These are phyloP conservation scores for Limtongia smithiae DNA, from an alignment of 805 yeast genomes.

Conservation along the genomic window DNA sequence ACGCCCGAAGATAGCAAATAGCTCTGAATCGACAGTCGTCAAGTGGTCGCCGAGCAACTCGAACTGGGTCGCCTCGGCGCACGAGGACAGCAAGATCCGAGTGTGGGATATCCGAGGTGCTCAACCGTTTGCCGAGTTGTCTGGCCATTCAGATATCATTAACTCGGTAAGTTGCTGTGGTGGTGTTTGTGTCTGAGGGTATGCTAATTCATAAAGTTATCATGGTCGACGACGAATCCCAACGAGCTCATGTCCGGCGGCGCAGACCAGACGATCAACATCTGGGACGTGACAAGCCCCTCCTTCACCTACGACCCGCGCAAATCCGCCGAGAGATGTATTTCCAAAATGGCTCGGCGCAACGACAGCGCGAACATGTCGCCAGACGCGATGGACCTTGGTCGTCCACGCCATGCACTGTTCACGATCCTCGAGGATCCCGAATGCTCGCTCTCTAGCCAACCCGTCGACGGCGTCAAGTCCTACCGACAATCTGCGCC, in stretches of 20 bases:
- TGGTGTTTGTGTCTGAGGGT: neutral
- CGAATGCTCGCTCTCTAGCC: constrained; percentile 4
- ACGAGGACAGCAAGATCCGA: constrained; percentile 52
- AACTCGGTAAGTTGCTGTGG: constrained; percentile 58
- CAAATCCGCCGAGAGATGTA: constrained; percentile 20
- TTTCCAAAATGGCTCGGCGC: constrained; percentile 12
- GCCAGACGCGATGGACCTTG: constrained; percentile 9
- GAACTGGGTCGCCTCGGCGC: constrained; percentile 62
- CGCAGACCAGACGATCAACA: constrained; percentile 61
- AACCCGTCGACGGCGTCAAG: constrained; percentile 13
- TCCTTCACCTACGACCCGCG: constrained; percentile 16
- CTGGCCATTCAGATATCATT: constrained; percentile 55
- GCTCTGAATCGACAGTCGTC: constrained; percentile 42
- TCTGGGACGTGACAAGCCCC: constrained; percentile 52
- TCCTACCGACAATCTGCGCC: constrained; percentile 17
- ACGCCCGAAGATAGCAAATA: constrained; percentile 43
- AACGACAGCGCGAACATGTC: constrained; percentile 7
- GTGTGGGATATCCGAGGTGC: constrained; percentile 73
- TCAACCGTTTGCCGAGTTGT: constrained; percentile 49
- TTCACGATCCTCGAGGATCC: constrained; percentile 25
- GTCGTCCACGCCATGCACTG: constrained; percentile 16
- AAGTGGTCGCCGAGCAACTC: constrained; percentile 64
- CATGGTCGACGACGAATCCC: constrained; percentile 36
- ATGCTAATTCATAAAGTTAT: neutral
- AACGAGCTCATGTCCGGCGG: constrained; percentile 57